Base-by-base conservation (phyloP, 2,329 filamentous ascomycete genomes). In the Fragosphaeria purpurea region DNA sequence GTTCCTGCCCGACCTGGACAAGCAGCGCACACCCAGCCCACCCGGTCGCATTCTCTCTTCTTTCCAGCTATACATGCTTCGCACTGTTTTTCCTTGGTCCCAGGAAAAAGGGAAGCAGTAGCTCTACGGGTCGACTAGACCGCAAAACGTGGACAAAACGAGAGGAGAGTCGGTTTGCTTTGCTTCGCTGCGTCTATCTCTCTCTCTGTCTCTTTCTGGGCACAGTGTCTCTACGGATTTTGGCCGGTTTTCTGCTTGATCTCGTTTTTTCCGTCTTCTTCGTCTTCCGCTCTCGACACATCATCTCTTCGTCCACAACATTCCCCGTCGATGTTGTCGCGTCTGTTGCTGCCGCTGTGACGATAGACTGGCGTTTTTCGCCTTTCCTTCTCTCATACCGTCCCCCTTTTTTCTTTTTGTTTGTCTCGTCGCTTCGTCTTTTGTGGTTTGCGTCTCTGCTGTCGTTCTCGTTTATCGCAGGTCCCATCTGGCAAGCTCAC, bases 1-100 rank as follows among this genome's bases (percentile, higher is more conserved):
- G 13, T 48, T 48, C 47, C 47, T 44, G 47, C 35, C 47, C 41
- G 32, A 48, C 34, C 41, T 48, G 41, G 22, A 22, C 22, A 22
- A 22, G 22, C 22, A 22, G 22, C 22, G 22, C 22, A 22, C 22
- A 22, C 22, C 22, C 22, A 22, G 22, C 22, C 22, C 22, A 22
- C 22, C 22, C 22, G 22, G 22, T 22, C 22, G 22, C 22, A 22
- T 22, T 22, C 22, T 22, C 22, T 22, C 22, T 22, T 22, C 22
- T 22, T 22, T 22, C 22, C 22, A 22, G 22, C 22, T 22, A 22
- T 22, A 22, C 42, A 22, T n/a, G n/a, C 4, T 10, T 45, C 48
- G 35, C 41, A 33, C 34, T 49, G 12, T 32, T 41, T 12, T n/a
- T 12, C 32, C n/a, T 8, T 41, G 4, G 13, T 30, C 22, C 37